Evolutionary conservation across 169 alveolate genomes (phyloP).

Genomic region (Cryptosporidium baileyi): DNA sequence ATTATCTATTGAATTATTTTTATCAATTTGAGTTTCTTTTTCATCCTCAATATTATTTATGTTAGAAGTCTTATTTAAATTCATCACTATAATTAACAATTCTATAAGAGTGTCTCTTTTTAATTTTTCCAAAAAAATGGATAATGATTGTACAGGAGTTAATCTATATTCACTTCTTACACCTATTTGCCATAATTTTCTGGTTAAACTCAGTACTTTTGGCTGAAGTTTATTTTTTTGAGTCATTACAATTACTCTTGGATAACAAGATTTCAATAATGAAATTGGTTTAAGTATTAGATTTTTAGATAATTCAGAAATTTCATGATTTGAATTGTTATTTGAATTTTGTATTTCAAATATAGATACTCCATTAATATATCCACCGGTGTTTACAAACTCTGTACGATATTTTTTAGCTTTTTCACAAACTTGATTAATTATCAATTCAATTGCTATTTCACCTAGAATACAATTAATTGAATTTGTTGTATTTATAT

Average conservation of each 20-base stretch:
- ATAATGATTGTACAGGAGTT: conserved; percentile 33
- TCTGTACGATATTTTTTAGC: conserved; percentile 21
- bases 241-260: conserved; percentile 49
- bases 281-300: conserved; percentile 2
- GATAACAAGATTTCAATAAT: conserved; percentile 45
- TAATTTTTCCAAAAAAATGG: conserved; percentile 35
- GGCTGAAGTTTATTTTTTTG: conserved; percentile 33
- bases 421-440: conserved; percentile 24
- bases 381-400: conserved; percentile 56
- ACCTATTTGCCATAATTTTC: conserved; percentile 51
- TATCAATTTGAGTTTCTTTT: neutral
- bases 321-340: neutral
- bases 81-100: conserved; percentile 15
- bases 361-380: conserved; percentile 17
- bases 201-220: conserved; percentile 27
- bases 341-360: too few species aligned
- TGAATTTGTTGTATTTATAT: neutral
- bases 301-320: neutral
- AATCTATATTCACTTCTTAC: conserved; percentile 59
- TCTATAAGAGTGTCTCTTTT: conserved; percentile 47
- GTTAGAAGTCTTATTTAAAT: neutral
- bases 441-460: conserved; percentile 40
- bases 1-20: neutral
- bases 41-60: neutral
- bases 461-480: conserved; percentile 44